Evolutionary conservation across 139 green algal genomes (phyloP).

Genomic region (Coelastrella sp.): DNA sequence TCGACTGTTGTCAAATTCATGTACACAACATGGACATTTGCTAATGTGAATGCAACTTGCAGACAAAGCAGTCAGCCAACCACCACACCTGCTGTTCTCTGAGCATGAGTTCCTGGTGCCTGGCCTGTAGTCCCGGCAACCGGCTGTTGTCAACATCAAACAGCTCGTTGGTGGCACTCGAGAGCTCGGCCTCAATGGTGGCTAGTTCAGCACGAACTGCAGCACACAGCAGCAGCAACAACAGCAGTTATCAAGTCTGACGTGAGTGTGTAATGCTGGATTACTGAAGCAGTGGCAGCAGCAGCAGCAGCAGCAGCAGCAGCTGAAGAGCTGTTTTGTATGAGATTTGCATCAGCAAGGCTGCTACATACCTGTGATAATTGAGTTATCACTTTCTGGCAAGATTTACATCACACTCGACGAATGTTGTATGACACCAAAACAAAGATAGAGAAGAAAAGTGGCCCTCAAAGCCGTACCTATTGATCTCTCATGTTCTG

Average conservation of each 20-base stretch:
- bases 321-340: not conserved
- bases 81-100: not conserved
- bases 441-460: not conserved
- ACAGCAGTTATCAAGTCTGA: not conserved
- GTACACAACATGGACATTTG: not conserved
- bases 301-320: not conserved
- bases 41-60: not conserved
- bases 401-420: no score
- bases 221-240: constrained; percentile 17
- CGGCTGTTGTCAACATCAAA: not conserved
- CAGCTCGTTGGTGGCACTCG: not conserved
- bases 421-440: not conserved
- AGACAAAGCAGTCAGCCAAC: not conserved
- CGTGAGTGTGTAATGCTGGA: not conserved
- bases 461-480: not conserved
- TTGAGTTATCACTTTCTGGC: no score
- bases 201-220: not conserved
- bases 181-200: not conserved
- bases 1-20: not conserved
- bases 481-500: not conserved
- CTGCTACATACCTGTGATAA: no score
- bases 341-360: no score
- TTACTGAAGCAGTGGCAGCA: no score
- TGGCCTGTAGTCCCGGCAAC: not conserved
- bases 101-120: not conserved